Base-by-base conservation (phyloP, 306 rosid genomes). In the Prunus mira region DNA sequence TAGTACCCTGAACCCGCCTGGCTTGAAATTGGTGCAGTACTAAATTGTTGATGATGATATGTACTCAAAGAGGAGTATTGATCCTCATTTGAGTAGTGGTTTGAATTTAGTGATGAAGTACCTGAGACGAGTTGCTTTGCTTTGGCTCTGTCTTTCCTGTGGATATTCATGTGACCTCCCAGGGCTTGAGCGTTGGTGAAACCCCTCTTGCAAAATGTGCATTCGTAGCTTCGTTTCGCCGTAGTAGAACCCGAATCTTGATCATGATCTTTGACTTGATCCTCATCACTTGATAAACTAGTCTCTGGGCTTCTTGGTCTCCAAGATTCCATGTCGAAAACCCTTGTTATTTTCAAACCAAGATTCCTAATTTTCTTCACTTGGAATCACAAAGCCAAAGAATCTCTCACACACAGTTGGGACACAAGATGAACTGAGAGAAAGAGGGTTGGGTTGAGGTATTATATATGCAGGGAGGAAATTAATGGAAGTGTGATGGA, bases 161-260 rank as follows among this genome's bases (percentile, higher is more conserved):
- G 98, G 22, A 95, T 92, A 62, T 95, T 95, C 98, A 94, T 94
- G 30, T 94, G 98, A 32, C 98, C 99, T 9, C 99, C 99, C 65
- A 95, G 75, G 20, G 97, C 97, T 51, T 92, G 99, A 7, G 99
- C 99, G 65, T 92, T 92, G 30, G 97, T 92, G 88, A 95, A 95
- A 9, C 99, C 99, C n/a, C 93, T 86, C 82, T 41, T 88, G 84
- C 99, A 95, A 74, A 87, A 96, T 70, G 96, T 89, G 89, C 99
- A 96, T 66, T 88, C 92, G 71, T 87, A 96, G 46, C 85, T 88
- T 4, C 97, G 83, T 78, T 80, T 89, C 0, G 71, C 62, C n/a
- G n/a, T 61, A 13, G 65, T 27, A 25, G 41, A 8, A 12, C 65
- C 65, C 8, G 85, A 76, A 19, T 50, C 56, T 3, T 71, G 56